Base-by-base conservation (phyloP, 140 eudicot genomes). In the Senecio squalidus region DNA sequence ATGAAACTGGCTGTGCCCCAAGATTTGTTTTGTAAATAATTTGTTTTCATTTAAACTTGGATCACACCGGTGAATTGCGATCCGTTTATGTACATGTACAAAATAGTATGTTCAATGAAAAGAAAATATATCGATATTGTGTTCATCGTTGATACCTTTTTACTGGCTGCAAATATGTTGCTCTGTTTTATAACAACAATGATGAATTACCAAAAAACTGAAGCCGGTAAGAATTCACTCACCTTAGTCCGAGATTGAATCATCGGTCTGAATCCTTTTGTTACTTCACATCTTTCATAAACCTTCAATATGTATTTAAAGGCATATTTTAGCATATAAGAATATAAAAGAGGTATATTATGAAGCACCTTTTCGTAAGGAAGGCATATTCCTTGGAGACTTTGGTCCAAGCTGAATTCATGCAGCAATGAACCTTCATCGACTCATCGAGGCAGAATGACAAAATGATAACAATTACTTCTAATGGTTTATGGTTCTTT, bases 11-110 rank as follows among this genome's bases (percentile, higher is more conserved):
- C 44, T 24, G 62, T 36, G 59, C 65, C 54, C 47, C 57, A 50
- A 40, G 39, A 60, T 33, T 59, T 69, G 75, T 69, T 64, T 39
- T 75, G 82, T 78, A 62, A 64, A 62, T 60, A 69, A 66, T 69
- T 61, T 46, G 74, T 60, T 65, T 61, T 36, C 38, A 41, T 21
- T 26, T 18, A 51, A 36, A 52, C 49, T 44, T 36, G 69, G 70
- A 75, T 44, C 66, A 72, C 45, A 65, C 67, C 48, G 74, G 31
- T 53, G 53, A 66, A 71, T 57, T 33, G 59, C 20, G 24, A 38
- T 40, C 70, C 17, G 71, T 44, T 58, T 78, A 66, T 73, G 57
- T 82, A 68, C 68, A 67, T 78, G 76, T 72, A 73, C 74, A 72
- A 48, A 36, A 54, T 50, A 54, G 55, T 58, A 20, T 64, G 73